These are phyloP conservation scores for Gremmenia infestans DNA, from an alignment of 2,329 filamentous ascomycete genomes.

Conservation along the genomic window DNA sequence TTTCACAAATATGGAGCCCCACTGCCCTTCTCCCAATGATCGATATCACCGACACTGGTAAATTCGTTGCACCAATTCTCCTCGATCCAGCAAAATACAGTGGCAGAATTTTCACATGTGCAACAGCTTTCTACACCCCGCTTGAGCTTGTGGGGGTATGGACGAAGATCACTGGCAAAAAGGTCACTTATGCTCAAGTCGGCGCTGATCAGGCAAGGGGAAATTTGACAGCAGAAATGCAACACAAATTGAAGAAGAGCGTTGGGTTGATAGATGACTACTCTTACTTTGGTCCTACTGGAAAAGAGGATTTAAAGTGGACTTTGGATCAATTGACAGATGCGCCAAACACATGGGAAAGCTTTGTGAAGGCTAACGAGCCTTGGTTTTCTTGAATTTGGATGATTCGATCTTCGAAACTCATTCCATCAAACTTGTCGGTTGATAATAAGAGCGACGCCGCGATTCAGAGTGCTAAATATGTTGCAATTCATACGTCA, in stretches of 20 bases:
- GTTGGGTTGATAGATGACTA: slow-evolving; percentile 12
- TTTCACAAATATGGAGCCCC: slow-evolving; percentile 14
- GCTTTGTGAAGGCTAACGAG: slow-evolving; percentile 30
- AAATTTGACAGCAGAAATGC: slow-evolving; percentile 17
- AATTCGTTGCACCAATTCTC: slow-evolving; percentile 35
- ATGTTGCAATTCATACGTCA: too few species aligned
- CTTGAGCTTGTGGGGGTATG: slow-evolving; percentile 31
- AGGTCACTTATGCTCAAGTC: slow-evolving; percentile 12
- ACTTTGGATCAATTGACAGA: slow-evolving; percentile 27
- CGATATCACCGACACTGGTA: slow-evolving; percentile 26
- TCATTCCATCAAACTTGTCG: too few species aligned
- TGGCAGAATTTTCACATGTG: slow-evolving; percentile 41
- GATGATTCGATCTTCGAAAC: too few species aligned
- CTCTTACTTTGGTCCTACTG: slow-evolving; percentile 33
- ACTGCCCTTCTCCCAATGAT: slow-evolving; percentile 27
- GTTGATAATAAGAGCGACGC: too few species aligned
- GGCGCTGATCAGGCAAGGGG: slow-evolving; percentile 62
- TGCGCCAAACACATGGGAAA: slow-evolving; percentile 31
- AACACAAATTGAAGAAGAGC: slow-evolving; percentile 1
- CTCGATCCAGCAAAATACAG: slow-evolving; percentile 38
- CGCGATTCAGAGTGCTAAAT: too few species aligned
- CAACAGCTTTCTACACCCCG: slow-evolving; percentile 34
- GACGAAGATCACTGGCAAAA: slow-evolving; percentile 32
- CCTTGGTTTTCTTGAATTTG: slow-evolving; percentile 6
- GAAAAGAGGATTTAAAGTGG: slow-evolving; percentile 30